Evolutionary conservation across 805 yeast genomes (phyloP), one percentile per base, ranked within the genome.

Genomic region (Candida xyloterini): DNA sequence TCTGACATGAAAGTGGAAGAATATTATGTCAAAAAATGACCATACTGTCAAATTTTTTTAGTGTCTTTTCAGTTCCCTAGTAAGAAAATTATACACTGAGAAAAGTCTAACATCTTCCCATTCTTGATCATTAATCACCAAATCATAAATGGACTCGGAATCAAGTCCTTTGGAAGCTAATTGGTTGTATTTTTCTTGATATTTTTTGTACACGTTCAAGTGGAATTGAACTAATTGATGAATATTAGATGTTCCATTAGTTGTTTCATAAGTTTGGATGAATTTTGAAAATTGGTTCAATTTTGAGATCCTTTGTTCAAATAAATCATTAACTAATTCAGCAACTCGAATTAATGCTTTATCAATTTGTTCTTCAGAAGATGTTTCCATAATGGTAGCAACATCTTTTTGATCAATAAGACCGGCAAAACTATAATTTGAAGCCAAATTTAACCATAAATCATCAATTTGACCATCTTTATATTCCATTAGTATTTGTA

Each of bases 401-500:
- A 50, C 52, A 22, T 36, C 54, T 42, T 47, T 44, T 7, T 51
- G 58, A 7, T 56, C 55, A 5, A 43, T 18, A 32, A 67, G 55
- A 3, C 63, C 62, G 38, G 63, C 55, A 26, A 62, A 62, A 2
- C 63, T 57, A 38, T 55, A 63, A 35, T 61, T 63, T 15, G 60
- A 62, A 27, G 55, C 56, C 28, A 62, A 33, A 34, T 59, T 59
- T 30, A 67, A 35, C 24, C 48, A 49, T 2, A 60, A 43, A 8
- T 53, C 32, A 29, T 48, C 27, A 16, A 48, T 38, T 35, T 30
- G 11, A 21, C 57, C 44, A 14, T 38, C 10, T n/a, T 48, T 50
- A 36, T 52, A 62, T 1, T 42, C 35, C 6, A 65, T 29, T 2
- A 62, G 55, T 39, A 71, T 61, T 44, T 68, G 74, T 6, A 72